A percentile compares a stretch with the other conserved stretches of the same genome.
These are phyloP conservation scores for Puccinia horiana DNA, from an alignment of 1,284 basidiomycete genomes.

Conservation along the genomic window DNA sequence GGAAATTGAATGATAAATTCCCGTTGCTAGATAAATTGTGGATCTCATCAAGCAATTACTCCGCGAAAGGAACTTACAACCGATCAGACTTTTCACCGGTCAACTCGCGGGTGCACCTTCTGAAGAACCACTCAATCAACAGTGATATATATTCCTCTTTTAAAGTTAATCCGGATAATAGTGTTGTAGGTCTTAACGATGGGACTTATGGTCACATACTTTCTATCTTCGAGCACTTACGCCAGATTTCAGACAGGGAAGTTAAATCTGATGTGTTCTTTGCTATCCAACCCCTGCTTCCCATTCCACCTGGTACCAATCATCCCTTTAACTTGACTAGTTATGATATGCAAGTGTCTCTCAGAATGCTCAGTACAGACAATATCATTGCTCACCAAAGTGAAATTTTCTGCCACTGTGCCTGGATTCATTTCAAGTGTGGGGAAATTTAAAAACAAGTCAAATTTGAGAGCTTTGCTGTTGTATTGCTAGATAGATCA, in stretches of 20 bases:
- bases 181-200: neutral
- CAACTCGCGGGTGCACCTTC: neutral
- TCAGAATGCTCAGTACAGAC: neutral
- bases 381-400: neutral
- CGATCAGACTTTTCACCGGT: neutral
- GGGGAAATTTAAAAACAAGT: slow-evolving; percentile 1
- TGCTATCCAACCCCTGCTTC: neutral
- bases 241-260: neutral
- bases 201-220: neutral
- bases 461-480: neutral
- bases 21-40: neutral
- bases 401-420: slow-evolving; percentile 24
- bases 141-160: neutral
- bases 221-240: slow-evolving; percentile 3
- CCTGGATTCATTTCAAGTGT: slow-evolving; percentile 6
- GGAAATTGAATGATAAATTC: slow-evolving; percentile 6
- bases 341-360: slow-evolving; percentile 2
- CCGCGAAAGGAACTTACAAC: neutral
- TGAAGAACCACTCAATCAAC: neutral
- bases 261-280: neutral
- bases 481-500: neutral
- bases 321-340: neutral
- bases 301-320: neutral
- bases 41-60: slow-evolving; percentile 8
- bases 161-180: neutral